Conservation (phyloP, 352 stramenopile species). For the Phytophthora ramorum region DNA sequence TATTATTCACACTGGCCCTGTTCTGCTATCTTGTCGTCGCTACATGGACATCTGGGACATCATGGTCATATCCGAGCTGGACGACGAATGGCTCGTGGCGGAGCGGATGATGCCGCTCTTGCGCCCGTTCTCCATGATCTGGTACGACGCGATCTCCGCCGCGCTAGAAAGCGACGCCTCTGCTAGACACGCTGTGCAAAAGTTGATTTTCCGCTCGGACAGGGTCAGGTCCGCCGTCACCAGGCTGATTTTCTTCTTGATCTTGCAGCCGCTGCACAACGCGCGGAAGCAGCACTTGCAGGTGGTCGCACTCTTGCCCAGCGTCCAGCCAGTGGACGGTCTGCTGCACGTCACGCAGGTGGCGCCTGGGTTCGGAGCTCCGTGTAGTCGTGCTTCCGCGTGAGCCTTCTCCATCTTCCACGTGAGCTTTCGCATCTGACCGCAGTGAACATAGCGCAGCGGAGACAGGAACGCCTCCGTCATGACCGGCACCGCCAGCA, state of each 20-base stretch:
- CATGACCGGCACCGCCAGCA: constrained; percentile 45
- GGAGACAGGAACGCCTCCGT: constrained; percentile 49
- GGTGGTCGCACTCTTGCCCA: constrained; percentile 35
- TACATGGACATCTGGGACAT: constrained; percentile 30
- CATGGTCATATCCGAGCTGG: constrained; percentile 35
- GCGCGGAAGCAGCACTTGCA: constrained; percentile 47
- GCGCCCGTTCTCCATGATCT: constrained; percentile 42
- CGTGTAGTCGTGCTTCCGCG: constrained; percentile 32
- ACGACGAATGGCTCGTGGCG: constrained; percentile 33
- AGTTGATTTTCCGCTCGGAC: constrained; percentile 44
- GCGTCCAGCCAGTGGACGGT: constrained; percentile 32
- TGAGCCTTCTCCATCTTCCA: constrained; percentile 60
- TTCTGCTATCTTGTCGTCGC: constrained; percentile 11
- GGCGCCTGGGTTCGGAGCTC: constrained; percentile 30
- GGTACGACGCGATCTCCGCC: constrained; percentile 33
- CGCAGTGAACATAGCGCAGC: constrained; percentile 50
- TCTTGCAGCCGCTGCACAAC: constrained; percentile 42
- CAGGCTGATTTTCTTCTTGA: constrained; percentile 49
- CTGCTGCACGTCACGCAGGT: constrained; percentile 32
- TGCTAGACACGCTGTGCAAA: constrained; percentile 39
- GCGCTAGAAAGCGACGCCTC: constrained; percentile 29
- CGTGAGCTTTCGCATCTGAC: constrained; percentile 72
- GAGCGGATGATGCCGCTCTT: constrained; percentile 37
- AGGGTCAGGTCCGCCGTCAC: constrained; percentile 44
- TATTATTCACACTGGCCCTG: constrained; percentile 28